Percentiles rank a stretch among this genome's conserved stretches.
Conservation (phyloP, 2,329 filamentous ascomycete genomes). For the Aspergillus pseudoviridinutans region DNA sequence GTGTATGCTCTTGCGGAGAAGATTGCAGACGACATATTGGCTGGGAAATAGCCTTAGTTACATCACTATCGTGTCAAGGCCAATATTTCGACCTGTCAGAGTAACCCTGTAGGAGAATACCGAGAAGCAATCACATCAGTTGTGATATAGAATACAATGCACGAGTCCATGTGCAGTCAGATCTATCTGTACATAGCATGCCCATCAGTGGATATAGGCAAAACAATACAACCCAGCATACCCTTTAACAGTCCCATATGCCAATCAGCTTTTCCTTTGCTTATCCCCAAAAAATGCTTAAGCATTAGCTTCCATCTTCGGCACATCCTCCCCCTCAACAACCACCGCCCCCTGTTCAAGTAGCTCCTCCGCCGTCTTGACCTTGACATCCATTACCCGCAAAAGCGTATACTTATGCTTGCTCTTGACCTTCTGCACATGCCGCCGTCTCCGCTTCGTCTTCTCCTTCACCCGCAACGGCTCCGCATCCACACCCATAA, state of each 20-base stretch:
- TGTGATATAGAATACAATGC: constrained; percentile 30
- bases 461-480: constrained; percentile 74
- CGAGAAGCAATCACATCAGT: constrained; percentile 4
- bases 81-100: background rate
- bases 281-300: constrained; percentile 3
- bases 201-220: constrained; percentile 17
- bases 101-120: background rate
- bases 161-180: constrained; percentile 19
- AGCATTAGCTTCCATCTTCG: constrained; percentile 23
- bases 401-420: constrained; percentile 89
- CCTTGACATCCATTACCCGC: constrained; percentile 74
- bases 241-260: background rate
- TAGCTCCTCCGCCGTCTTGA: constrained; percentile 57
- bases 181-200: constrained; percentile 33
- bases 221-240: background rate
- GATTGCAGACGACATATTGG: constrained; percentile 25
- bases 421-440: constrained; percentile 71
- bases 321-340: constrained; percentile 25
- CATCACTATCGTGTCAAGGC: too few species aligned
- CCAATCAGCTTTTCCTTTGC: background rate
- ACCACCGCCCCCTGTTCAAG: constrained; percentile 40
- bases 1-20: constrained; percentile 40
- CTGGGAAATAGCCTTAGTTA: background rate
- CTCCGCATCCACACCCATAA: constrained; percentile 79
- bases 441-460: constrained; percentile 69